These are phyloP conservation scores for Brassica balearica DNA, from an alignment of 441 rosid genomes.

Conservation along the genomic window DNA sequence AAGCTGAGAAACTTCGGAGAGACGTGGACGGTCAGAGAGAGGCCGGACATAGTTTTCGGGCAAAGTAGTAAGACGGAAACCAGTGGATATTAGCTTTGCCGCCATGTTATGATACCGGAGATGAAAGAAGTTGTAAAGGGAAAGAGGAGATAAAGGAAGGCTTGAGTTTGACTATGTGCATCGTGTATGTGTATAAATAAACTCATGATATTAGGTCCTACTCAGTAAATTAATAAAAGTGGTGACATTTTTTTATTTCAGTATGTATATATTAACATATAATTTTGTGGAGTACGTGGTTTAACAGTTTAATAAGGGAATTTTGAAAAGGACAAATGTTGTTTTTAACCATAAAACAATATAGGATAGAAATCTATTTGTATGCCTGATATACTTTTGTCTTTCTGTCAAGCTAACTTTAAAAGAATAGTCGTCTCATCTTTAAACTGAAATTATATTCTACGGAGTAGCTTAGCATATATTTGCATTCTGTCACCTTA, in stretches of 20 bases:
- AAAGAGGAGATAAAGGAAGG: neutral
- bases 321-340: constrained; percentile 12
- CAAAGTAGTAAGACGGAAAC: constrained; percentile 47
- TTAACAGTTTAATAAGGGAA: neutral
- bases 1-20: constrained; percentile 56
- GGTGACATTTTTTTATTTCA: neutral
- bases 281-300: neutral
- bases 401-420: neutral
- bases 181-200: neutral
- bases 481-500: neutral
- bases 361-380: neutral
- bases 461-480: no score
- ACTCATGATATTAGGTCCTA: neutral
- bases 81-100: constrained; percentile 65
- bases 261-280: neutral
- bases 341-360: neutral
- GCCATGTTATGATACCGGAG: constrained; percentile 50
- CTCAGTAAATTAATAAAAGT: constrained; percentile 11
- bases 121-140: neutral
- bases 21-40: constrained; percentile 63
- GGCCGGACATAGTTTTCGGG: constrained; percentile 67
- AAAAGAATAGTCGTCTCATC: neutral
- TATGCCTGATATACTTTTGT: neutral
- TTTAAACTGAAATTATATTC: neutral
- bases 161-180: neutral